Evolutionary conservation across 2,329 filamentous ascomycete species (phyloP).

Genomic region (Hysterium pulicare): DNA sequence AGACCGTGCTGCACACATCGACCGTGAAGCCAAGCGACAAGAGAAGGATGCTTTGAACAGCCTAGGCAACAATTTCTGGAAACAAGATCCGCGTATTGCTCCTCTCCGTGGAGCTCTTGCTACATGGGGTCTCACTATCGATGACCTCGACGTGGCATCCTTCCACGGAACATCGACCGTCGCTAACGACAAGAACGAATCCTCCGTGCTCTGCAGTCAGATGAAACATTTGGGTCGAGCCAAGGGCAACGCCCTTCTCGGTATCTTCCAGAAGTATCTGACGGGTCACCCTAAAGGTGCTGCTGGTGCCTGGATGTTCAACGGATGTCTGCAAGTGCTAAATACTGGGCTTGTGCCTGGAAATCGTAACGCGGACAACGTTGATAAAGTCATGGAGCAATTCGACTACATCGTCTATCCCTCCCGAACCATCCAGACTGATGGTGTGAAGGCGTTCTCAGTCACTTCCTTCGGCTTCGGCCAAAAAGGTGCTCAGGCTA

Average conservation of each 20-base stretch:
- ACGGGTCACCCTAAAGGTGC: conserved; percentile 99
- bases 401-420: conserved; percentile 98
- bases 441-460: conserved; percentile 97
- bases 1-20: conserved; percentile 81
- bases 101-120: conserved; percentile 93
- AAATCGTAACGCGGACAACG: conserved; percentile 96
- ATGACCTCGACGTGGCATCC: conserved; percentile 90
- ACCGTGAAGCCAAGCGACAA: conserved; percentile 81
- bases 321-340: conserved; percentile 92
- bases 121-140: conserved; percentile 96
- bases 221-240: conserved; percentile 88
- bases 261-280: conserved; percentile 99
- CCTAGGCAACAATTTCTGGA: conserved; percentile 99
- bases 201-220: conserved; percentile 94
- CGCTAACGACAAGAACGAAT: conserved; percentile 99
- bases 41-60: conserved; percentile 90
- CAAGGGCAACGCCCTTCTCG: conserved; percentile 93
- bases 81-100: conserved; percentile 87
- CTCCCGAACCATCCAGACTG: conserved; percentile 90
- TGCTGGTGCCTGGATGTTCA: conserved; percentile 99
- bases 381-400: conserved; percentile 93
- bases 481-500: conserved; percentile 96
- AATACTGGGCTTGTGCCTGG: conserved; percentile 92
- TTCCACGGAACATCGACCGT: conserved; percentile 99
- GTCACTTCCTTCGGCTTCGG: conserved; percentile 99